Base-by-base conservation (phyloP, 1,139 yeast species). In the Yamadazyma epiphylla region DNA sequence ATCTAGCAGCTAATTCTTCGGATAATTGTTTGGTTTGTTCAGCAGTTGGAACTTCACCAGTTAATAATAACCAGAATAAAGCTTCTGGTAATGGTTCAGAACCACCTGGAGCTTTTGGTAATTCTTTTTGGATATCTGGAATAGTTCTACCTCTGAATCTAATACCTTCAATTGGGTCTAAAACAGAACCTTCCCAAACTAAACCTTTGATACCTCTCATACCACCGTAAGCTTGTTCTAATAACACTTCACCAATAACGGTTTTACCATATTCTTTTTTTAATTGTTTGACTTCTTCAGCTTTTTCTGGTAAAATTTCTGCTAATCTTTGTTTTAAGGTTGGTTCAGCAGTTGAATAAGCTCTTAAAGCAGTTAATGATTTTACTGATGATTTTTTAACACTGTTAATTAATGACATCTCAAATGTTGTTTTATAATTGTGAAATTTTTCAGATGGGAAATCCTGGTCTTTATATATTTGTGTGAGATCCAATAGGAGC, bases 191-290 rank as follows among this genome's bases (percentile, higher is more conserved):
- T 75, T 91, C 97, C 97, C 97, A 91, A 40, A 91, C 96, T 51
- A 91, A 75, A 55, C 96, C 95, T 70, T 86, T 86, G 70, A 89
- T 85, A 64, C 96, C 96, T 70, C 96, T 82, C 96, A 86, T 87
- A 77, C 98, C 98, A 75, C 97, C 98, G 70, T 91, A 91, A 32
- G 96, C 96, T 72, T 91, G 97, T 67, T 87, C 96, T 48, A 91
- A 76, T 45, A 80, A 72, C 47, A 89, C 94, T 70, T 91, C 96
- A 51, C 96, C 97, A 53, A 94, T 87, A 39, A 76, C 91, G 53
- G 94, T 81, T 61, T 80, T 75, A 55, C 96, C 96, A 60, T 88
- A 74, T 53, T 86, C 91, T 61, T 84, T 74, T 65, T 89, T 86
- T 58, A 89, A 80, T 53, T 80, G 79, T 72, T 87, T 88, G 63